Base-by-base conservation (phyloP, 2,329 filamentous ascomycete species). In the Orbilia javanica region DNA sequence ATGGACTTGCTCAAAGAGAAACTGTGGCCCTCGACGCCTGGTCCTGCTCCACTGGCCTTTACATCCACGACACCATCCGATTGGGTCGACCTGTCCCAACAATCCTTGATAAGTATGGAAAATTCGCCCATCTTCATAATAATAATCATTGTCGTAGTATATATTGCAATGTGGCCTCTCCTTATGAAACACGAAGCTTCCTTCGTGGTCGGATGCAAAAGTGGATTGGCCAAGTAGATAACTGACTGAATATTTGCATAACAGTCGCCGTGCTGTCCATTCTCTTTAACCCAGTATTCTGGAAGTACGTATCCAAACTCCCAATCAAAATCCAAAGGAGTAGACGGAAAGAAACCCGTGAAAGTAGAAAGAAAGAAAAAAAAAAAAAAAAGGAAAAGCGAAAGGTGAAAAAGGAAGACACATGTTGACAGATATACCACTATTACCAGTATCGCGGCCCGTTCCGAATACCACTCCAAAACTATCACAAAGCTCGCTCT, bases 231-330 rank as follows among this genome's bases (percentile, higher is more conserved):
- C 22, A 31, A 57, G 4, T 7, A n/a, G 36, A 15, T 57, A 8
- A 22, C 52, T 36, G n/a, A 36, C 52, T n/a, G 18, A 34, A 20
- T 15, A 22, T 29, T 10, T 29, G 52, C 29, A n/a, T 36, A 36
- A 29, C 25, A 97, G 94, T 96, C 81, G 93, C 93, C 81, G 92
- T 91, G 57, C 88, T 87, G 70, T 89, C 92, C 66, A 97, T 99
- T 85, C 88, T 91, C 60, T 98, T 99, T 86, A 99, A 99, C 85
- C 96, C 96, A 22, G 91, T 96, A n/a, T 98, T 97, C 85, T 99
- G 96, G 96, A 99, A 99, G 94, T 97, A 88, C 87, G 93, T 88
- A 31, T 29, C 7, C 44, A 20, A 25, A 44, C 50, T 44, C 39
- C n/a, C n/a, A n/a, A n/a, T n/a, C 48, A 57, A 94, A 94, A 79